Percentiles rank a stretch among this genome's conserved stretches.
phyloP scores from a whole-genome alignment of 441 rosid species.

The Brassica hybrid region DNA sequence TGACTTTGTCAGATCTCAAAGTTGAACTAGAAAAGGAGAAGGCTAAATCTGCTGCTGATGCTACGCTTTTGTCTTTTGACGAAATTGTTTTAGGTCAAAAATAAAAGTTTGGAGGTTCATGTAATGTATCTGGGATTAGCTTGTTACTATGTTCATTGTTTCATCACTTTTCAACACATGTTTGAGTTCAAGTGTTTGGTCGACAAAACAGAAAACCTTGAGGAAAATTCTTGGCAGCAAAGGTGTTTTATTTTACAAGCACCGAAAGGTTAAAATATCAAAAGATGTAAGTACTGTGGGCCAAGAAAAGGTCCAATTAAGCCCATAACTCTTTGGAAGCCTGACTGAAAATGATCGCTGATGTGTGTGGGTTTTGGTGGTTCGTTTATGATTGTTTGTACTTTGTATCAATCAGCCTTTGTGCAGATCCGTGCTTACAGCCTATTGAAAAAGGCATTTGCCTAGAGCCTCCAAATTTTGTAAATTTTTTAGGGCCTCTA shows the following conservation, averaged over 20 bases:
- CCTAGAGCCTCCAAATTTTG: no score
- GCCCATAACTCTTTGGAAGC: constrained; percentile 23
- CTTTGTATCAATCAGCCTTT: neutral
- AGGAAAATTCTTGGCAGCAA: no score
- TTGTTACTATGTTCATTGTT: neutral
- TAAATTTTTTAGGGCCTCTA: no score
- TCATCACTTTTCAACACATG: neutral
- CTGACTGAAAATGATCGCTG: constrained; percentile 7
- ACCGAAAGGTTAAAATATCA: no score
- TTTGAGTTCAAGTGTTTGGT: no score
- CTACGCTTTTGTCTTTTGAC: neutral
- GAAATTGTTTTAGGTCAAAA: neutral
- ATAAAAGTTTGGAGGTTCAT: no score
- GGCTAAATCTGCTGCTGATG: neutral
- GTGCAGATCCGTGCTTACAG: neutral
- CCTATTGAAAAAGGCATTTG: no score
- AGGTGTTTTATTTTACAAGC: no score
- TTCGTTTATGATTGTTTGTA: no score
- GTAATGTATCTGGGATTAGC: no score
- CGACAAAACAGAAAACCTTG: no score
- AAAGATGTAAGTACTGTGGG: neutral
- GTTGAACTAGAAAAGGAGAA: neutral
- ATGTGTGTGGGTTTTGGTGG: neutral
- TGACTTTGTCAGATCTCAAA: neutral
- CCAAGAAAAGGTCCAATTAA: constrained; percentile 29